Conservation (phyloP, 2,329 filamentous ascomycete genomes). For the Phaeosphaeria sp. region DNA sequence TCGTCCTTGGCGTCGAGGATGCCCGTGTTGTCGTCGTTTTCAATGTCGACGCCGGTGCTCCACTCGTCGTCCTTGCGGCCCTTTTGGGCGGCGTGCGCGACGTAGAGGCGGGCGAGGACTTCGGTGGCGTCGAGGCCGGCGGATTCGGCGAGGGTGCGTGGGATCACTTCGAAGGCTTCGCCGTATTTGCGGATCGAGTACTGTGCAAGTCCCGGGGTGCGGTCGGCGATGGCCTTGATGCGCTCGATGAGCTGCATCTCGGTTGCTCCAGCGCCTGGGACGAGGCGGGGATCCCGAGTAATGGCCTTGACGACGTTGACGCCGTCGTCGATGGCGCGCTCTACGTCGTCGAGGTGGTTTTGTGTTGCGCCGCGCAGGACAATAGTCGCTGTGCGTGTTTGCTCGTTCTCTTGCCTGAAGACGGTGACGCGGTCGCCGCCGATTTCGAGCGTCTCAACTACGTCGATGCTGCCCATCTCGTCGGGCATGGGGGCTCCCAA, state of each 20-base stretch:
- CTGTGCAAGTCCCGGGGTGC: constrained; percentile 89
- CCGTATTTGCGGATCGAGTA: constrained; percentile 98
- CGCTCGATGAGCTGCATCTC: constrained; percentile 94
- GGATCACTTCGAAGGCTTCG: constrained; percentile 97
- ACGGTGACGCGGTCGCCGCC: constrained; percentile 97
- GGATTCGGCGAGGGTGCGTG: constrained; percentile 90
- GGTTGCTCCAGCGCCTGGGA: constrained; percentile 92
- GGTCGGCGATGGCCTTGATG: constrained; percentile 88
- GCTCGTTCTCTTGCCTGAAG: constrained; percentile 94
- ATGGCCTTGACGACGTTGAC: constrained; percentile 99
- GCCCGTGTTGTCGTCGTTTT: constrained; percentile 82
- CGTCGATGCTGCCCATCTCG: constrained; percentile 93
- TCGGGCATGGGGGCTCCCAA: constrained; percentile 99
- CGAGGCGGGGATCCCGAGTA: constrained; percentile 87
- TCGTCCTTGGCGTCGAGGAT: constrained; percentile 85
- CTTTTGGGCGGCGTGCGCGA: constrained; percentile 75
- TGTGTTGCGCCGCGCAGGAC: constrained; percentile 95
- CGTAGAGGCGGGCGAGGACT: constrained; percentile 88
- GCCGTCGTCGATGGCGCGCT: constrained; percentile 95
- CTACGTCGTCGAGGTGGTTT: constrained; percentile 96
- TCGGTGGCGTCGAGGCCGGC: constrained; percentile 97
- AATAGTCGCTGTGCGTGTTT: constrained; percentile 90
- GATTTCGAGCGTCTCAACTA: constrained; percentile 97
- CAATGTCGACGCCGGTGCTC: constrained; percentile 92
- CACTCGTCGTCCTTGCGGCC: constrained; percentile 73